Conservation (phyloP, 1,284 basidiomycete species). For the Papiliotrema laurentii region DNA sequence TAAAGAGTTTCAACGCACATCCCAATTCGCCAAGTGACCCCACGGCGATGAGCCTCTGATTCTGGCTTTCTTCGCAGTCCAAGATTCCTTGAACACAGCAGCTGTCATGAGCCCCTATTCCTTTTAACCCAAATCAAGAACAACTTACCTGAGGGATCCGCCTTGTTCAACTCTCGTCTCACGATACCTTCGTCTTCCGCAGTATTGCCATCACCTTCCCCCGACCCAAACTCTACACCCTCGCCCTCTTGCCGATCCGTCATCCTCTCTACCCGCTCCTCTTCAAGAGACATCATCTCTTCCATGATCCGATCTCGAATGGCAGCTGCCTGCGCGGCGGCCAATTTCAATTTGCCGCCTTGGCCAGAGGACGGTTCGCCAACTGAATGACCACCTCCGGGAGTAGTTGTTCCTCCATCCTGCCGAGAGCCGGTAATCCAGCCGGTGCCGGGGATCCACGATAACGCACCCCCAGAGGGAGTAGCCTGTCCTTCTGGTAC, state of each 20-base stretch:
- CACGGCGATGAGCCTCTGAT: constrained; percentile 92
- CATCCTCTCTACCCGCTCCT: constrained; percentile 95
- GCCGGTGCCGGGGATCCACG: constrained; percentile 64
- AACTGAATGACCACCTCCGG: neutral
- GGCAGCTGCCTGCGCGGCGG: constrained; percentile 73
- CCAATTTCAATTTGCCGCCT: constrained; percentile 60
- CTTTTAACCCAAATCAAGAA: too few species aligned
- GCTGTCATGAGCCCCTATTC: constrained; percentile 39
- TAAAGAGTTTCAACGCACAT: too few species aligned
- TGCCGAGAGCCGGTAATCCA: constrained; percentile 53
- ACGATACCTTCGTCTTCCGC: constrained; percentile 89
- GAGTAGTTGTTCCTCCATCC: neutral
- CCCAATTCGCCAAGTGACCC: constrained; percentile 78
- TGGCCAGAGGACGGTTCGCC: constrained; percentile 18
- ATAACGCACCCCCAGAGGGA: constrained; percentile 44
- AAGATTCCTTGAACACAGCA: constrained; percentile 91
- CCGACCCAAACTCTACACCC: constrained; percentile 42
- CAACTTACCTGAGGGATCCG: constrained; percentile 80
- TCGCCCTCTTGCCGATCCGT: constrained; percentile 62
- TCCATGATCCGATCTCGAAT: constrained; percentile 97
- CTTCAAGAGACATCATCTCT: constrained; percentile 95
- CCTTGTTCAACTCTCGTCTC: constrained; percentile 86
- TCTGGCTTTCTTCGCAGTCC: constrained; percentile 89
- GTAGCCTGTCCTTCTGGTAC: constrained; percentile 38
- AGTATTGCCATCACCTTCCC: constrained; percentile 46